phyloP scores from a whole-genome alignment of 169 alveolate species.

The Plasmodium ovale region DNA sequence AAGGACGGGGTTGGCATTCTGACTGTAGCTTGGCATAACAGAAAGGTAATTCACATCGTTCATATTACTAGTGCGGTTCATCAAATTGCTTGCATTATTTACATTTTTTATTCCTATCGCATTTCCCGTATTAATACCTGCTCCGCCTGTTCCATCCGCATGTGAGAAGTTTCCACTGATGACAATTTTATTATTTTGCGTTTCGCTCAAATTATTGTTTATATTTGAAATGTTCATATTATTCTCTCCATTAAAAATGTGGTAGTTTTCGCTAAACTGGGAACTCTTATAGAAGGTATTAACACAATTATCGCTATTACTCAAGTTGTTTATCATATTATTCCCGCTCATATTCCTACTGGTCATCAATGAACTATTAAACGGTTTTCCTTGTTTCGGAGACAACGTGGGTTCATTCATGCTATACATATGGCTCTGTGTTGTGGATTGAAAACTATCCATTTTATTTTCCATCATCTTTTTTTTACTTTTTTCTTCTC shows the following conservation, averaged over 20 bases:
- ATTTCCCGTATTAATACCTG: not conserved
- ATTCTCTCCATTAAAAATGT: not conserved
- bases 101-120: not conserved
- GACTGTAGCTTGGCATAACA: not conserved
- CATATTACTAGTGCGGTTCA: not conserved
- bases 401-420: not conserved
- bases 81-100: not conserved
- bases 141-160: not conserved
- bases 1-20: not conserved
- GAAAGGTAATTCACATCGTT: not conserved
- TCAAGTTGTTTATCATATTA: not conserved
- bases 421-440: not conserved
- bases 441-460: not conserved
- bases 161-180: not conserved
- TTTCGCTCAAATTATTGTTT: constrained; percentile 8
- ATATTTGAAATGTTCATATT: not conserved
- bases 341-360: not conserved
- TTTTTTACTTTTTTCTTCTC: constrained; percentile 18
- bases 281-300: not conserved
- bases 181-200: constrained; percentile 2
- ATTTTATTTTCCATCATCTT: constrained; percentile 3
- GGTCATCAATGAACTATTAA: not conserved
- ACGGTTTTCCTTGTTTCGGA: not conserved
- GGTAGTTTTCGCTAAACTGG: not conserved
- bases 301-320: not conserved